phyloP scores from a whole-genome alignment of 2,329 filamentous ascomycete species.

The Trichoderma simmonsii region DNA sequence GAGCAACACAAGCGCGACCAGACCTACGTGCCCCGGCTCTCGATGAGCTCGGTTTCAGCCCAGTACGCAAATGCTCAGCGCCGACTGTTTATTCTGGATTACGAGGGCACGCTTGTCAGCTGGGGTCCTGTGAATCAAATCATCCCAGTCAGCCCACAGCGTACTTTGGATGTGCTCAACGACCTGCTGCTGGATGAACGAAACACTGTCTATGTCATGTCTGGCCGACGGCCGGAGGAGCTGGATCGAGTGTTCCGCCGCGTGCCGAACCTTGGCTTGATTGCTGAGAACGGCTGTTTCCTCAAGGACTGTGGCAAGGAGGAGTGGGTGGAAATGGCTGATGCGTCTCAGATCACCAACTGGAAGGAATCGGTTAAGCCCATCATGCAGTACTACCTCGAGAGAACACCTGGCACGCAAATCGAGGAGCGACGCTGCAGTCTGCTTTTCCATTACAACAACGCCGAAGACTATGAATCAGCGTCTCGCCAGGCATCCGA shows the following conservation, averaged over 20 bases:
- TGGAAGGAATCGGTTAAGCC: slow-evolving; percentile 84
- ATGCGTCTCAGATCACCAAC: slow-evolving; percentile 63
- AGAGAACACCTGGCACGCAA: slow-evolving; percentile 82
- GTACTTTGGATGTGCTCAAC: slow-evolving; percentile 77
- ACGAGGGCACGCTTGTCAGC: slow-evolving; percentile 86
- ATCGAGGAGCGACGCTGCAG: slow-evolving; percentile 92
- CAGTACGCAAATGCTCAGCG: slow-evolving; percentile 64
- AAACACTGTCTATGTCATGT: slow-evolving; percentile 94
- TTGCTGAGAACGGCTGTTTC: slow-evolving; percentile 94
- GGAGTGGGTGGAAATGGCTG: slow-evolving; percentile 75
- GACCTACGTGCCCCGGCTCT: slow-evolving; percentile 81
- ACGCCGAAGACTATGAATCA: slow-evolving; percentile 70
- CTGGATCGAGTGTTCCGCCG: slow-evolving; percentile 82
- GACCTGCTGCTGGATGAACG: slow-evolving; percentile 75
- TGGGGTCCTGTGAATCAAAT: slow-evolving; percentile 83
- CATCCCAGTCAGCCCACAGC: slow-evolving; percentile 78
- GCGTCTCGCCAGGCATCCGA: slow-evolving; percentile 81
- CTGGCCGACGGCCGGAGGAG: slow-evolving; percentile 79
- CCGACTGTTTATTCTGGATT: slow-evolving; percentile 86
- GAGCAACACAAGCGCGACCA: slow-evolving; percentile 84
- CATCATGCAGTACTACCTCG: slow-evolving; percentile 85
- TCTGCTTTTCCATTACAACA: slow-evolving; percentile 85
- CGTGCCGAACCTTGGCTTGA: slow-evolving; percentile 79
- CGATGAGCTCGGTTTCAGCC: slow-evolving; percentile 59
- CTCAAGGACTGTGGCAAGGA: slow-evolving; percentile 66